These are phyloP conservation scores for Lecanoromycetidae sp. DNA, from an alignment of 2,329 filamentous ascomycete genomes.

Conservation along the genomic window DNA sequence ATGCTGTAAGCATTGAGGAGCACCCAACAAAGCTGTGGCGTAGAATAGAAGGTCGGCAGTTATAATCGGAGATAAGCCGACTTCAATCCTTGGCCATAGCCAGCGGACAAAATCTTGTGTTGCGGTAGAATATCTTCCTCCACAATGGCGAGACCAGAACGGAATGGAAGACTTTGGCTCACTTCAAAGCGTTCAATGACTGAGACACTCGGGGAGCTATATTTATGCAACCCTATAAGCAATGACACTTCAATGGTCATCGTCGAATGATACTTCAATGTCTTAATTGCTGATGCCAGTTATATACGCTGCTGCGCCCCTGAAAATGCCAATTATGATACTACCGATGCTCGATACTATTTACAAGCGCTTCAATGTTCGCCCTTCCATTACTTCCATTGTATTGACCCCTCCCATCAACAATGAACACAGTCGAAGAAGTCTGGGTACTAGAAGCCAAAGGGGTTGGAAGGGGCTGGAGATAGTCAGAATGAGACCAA, in stretches of 20 bases:
- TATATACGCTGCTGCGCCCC: background rate
- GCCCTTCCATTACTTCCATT: slow-evolving; percentile 4
- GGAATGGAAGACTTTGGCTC: too few species aligned
- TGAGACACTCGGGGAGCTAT: too few species aligned
- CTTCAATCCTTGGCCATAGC: too few species aligned
- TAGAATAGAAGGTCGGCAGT: background rate
- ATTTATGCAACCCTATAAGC: too few species aligned
- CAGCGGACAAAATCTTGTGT: too few species aligned
- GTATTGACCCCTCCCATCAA: background rate
- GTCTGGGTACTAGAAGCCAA: slow-evolving; percentile 18
- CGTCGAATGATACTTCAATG: too few species aligned
- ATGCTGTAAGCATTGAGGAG: background rate
- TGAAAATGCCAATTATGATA: background rate
- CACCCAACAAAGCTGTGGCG: background rate
- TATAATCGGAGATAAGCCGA: background rate
- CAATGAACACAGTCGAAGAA: background rate
- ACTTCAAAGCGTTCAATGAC: too few species aligned
- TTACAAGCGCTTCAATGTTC: background rate
- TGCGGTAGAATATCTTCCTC: too few species aligned
- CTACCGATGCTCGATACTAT: background rate
- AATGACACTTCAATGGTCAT: too few species aligned
- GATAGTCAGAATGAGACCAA: background rate
- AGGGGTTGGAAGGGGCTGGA: slow-evolving; percentile 18
- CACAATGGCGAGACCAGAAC: too few species aligned
- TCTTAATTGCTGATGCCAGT: too few species aligned